A percentile compares a stretch with the other conserved stretches of the same genome.
Conservation (phyloP, 2,329 filamentous ascomycete species). For the Pezicula rhizophila region DNA sequence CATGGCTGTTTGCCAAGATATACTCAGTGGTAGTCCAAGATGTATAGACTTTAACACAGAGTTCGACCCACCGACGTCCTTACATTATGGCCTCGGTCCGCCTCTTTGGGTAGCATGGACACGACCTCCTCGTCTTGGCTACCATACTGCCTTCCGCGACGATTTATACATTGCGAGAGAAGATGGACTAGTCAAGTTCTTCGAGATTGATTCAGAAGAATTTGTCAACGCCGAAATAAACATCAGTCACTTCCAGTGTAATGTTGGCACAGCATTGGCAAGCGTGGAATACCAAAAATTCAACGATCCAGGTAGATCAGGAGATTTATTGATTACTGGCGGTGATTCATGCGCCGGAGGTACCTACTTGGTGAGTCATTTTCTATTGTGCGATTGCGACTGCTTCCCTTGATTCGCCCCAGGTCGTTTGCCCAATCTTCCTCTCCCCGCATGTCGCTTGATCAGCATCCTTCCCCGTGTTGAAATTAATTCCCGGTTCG, state of each 20-base stretch:
- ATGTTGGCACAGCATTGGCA: constrained; percentile 77
- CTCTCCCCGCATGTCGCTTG: too few species aligned
- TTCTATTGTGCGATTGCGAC: neutral
- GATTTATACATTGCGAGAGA: constrained; percentile 82
- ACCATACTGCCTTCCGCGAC: constrained; percentile 61
- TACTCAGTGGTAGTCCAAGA: constrained; percentile 44
- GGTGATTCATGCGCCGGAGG: constrained; percentile 74
- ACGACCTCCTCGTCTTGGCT: constrained; percentile 59
- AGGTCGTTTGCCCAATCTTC: too few species aligned
- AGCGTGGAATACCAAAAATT: constrained; percentile 40
- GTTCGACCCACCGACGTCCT: constrained; percentile 34
- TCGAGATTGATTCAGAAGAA: constrained; percentile 57
- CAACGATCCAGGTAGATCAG: constrained; percentile 49
- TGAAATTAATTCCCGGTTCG: neutral
- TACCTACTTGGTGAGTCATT: constrained; percentile 44
- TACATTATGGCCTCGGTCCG: constrained; percentile 38
- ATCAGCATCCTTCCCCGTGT: neutral
- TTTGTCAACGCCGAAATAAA: constrained; percentile 49
- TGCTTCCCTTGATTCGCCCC: too few species aligned
- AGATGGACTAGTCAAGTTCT: constrained; percentile 71
- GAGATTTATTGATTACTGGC: constrained; percentile 68
- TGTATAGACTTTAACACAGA: constrained; percentile 40
- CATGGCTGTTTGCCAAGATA: constrained; percentile 50
- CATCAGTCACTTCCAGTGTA: constrained; percentile 63
- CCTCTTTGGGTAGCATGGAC: constrained; percentile 84